Conservation (phyloP, 1,284 basidiomycete species). For the Athelia sp. region DNA sequence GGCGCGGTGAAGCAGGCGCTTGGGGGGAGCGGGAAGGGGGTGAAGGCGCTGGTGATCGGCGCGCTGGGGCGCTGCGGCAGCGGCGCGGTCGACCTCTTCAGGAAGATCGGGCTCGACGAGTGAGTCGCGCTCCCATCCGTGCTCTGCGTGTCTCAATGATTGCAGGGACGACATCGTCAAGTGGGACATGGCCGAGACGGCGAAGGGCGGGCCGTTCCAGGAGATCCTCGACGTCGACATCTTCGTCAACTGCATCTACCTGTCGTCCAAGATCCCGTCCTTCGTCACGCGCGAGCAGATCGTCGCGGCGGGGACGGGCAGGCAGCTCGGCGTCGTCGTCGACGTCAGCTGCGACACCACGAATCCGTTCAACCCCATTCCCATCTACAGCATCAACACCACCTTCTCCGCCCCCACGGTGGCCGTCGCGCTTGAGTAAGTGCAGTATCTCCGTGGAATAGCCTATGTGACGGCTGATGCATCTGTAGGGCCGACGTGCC, state of each 20-base stretch:
- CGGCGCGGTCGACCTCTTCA: conserved; percentile 94
- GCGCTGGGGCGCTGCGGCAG: conserved; percentile 94
- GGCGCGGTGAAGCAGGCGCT: conserved; percentile 64
- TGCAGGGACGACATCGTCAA: conserved; percentile 88
- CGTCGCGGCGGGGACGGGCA: conserved; percentile 59
- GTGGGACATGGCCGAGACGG: conserved; percentile 98
- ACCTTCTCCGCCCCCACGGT: conserved; percentile 95
- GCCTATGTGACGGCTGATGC: conserved; percentile 6
- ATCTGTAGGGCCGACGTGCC: conserved; percentile 50
- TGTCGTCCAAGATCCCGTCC: conserved; percentile 83
- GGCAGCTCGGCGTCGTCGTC: conserved; percentile 83
- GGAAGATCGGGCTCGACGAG: conserved; percentile 92
- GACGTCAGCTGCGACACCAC: conserved; percentile 99
- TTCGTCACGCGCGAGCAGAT: conserved; percentile 83
- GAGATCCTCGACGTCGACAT: conserved; percentile 97
- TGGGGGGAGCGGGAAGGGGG: conserved; percentile 67
- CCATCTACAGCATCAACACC: conserved; percentile 94
- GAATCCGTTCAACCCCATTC: conserved; percentile 98
- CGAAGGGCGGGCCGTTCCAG: conserved; percentile 94
- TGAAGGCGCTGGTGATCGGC: conserved; percentile 93
- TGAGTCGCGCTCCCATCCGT: conserved; percentile 31
- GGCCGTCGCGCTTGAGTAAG: conserved; percentile 75
- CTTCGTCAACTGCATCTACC: conserved; percentile 99
- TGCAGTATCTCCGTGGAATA: conserved; percentile 12
- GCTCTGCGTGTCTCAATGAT: conserved; percentile 1